Evolutionary conservation across 768 basidiomycete genomes (phyloP), one percentile per base, ranked within the genome.

Genomic region (Cyathus striatus): DNA sequence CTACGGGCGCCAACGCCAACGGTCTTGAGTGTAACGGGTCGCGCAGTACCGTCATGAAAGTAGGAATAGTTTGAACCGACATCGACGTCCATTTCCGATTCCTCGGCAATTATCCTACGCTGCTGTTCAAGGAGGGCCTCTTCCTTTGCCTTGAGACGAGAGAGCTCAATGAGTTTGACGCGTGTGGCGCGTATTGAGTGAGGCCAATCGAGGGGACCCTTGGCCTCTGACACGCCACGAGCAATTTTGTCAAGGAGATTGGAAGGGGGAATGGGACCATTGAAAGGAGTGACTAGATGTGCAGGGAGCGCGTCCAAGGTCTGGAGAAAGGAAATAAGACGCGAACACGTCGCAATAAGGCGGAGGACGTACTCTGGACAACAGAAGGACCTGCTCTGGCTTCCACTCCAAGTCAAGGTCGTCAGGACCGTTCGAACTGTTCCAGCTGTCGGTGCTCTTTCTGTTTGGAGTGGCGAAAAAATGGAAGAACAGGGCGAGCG

Each of bases 181-280:
- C 90, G 86, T 6, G 90, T 92, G 26, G 86, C 79, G 42, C 86
- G 84, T 38, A 86, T 55, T 18, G 89, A 88, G 54, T 91, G 86
- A 1, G 86, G 84, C 90, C 89, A 92, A 44, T 86, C 86, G 23
- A 69, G 61, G 12, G 83, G 75, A 4, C 84, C 87, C 56, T 90
- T 90, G 40, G 84, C 83, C 22, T 84, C 70, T 6, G 75, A 66
- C 47, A 92, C 79, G 41, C 86, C 81, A 12, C 86, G 79, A 9
- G 90, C 86, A 50, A 92, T 81, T 68, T 87, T 89, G 62, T 92
- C 88, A 46, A 92, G 79, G 17, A 91, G 76, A 59, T 91, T 91
- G 12, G 86, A 81, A 23, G 89, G 89, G 1, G 90, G 90, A 16
- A 91, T 77, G 35, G 81, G 74, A 23, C 90, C 89, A 49, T 85